Evolutionary conservation across 2,329 filamentous ascomycete genomes (phyloP), one percentile per base, ranked within the genome.

Genomic region (Aspergillus intermedius): DNA sequence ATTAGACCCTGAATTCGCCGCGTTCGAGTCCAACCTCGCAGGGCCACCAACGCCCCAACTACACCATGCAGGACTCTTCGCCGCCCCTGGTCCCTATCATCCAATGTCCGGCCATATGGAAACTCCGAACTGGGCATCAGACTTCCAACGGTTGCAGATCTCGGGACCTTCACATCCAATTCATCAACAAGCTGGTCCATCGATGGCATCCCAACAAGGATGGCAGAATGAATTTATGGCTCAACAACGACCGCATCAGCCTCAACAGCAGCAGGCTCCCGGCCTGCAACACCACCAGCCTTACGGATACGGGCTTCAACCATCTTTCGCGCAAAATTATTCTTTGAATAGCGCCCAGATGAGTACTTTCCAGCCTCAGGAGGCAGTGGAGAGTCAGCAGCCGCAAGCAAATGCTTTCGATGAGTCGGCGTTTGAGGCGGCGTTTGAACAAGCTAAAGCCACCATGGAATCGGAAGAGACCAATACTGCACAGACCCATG

Each of bases 1-100:
- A 4, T 63, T 86, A 48, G 83, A 88, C 58, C 73, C 76, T 32
- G 84, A 88, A 57, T 87, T 88, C 59, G 78, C 84, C 55, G 81
- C 83, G 42, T 88, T 88, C 56, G 82, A 86, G 50, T 58, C 67
- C 35, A 64, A 64, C 32, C 52, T 65, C 12, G 60, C 59, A 17
- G 62, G 57, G 21, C 57, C 62, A 41, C 59, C 58, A 2, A 42
- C 72, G 34, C 64, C 70, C 56, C 59, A 71, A 53, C 46, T 70
- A 58, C 63, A 72, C 60, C 65, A 68, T 45, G 60, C 62, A 51
- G 53, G 56, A 21, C 57, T 65, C 28, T 64, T 67, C 44, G 50
- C 50, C 15, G 54, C 55, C 12, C 59, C 60, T 5, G 44, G 48
- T 19, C 51, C 52, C 28, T 63, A 62, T 13, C 53, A 63, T 49